Base-by-base conservation (phyloP, 129 eudicot genomes). In the Sambucus nigra region DNA sequence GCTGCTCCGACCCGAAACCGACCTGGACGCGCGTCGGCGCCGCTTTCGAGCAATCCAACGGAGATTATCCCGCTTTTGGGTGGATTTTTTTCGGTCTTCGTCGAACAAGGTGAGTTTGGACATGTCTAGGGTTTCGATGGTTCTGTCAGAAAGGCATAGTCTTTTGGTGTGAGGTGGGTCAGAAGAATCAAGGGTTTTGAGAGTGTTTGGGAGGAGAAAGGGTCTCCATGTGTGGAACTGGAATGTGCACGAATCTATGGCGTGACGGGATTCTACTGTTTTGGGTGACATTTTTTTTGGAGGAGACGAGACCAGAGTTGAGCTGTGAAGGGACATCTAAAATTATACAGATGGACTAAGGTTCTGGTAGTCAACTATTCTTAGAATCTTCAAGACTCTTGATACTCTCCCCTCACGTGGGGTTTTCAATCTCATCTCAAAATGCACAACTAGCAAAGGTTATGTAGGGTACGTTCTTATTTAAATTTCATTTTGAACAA, bases 151-250 rank as follows among this genome's bases (percentile, higher is more conserved):
- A 29, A 72, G 76, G 73, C 95, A 89, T 7, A 83, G 94, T 14
- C 95, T 81, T 52, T 88, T 88, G 63, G 62, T 27, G 26, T 50
- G 65, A 14, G 13, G 24, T 21, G 27, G 58, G 8, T 12, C n/a
- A n/a, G 32, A 71, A 45, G 81, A 44, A 45, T 86, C 93, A 33
- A 82, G 85, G 76, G 84, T 73, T 73, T 75, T 78, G 69, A 72
- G 61, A 3, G 70, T 33, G 50, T 64, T 53, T 5, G 77, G 76
- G 33, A 72, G 80, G 46, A 76, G 76, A 44, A 87, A 87, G 15
- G 96, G 96, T 44, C 78, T 58, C 96, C 96, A 87, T 68, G 53
- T 70, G 20, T 74, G 83, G 50, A 87, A 87, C 75, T 86, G 81
- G 60, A 66, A 72, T 3, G 84, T 65, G 76, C 88, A 87, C 18